Evolutionary conservation across 768 basidiomycete genomes (phyloP), one percentile per base, ranked within the genome.

Genomic region (Trametes sanguinea): DNA sequence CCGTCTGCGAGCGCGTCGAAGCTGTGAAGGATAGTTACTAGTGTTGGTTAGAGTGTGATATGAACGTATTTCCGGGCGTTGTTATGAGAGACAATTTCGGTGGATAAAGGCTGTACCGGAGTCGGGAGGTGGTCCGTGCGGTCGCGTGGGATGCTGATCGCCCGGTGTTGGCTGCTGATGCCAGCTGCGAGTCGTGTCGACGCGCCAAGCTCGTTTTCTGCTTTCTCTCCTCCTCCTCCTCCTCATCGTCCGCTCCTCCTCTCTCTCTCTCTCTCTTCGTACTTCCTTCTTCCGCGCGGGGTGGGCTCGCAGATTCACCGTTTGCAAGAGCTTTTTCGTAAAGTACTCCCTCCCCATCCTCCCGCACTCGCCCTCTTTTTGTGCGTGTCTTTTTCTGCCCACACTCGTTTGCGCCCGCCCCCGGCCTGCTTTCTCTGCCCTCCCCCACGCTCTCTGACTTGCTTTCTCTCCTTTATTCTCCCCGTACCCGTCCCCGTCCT

Each of bases 391-490:
- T 61, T 68, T 67, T 62, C 56, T 62, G 61, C 64, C 65, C 69
- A 72, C 71, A 69, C 66, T 72, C 71, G 50, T 72, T 72, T 68
- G 66, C 71, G 53, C 66, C 33, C 40, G 57, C 65, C 63, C 40
- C 50, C 62, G 55, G 61, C 33, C 59, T 22, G 22, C 22, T 22
- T 22, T 22, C 60, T 65, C 37, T 60, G 59, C 33, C 57, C 29
- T 40, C 37, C 48, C 65, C 75, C 81, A 81, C 81, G 75, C 78
- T 80, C 81, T 78, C 83, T 85, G 80, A 82, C 81, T 74, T 78
- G 77, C 77, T 72, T 76, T 79, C 80, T 63, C 76, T 76, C 62
- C 72, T 67, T 74, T 74, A 69, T 71, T 79, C 77, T 75, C 79
- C 81, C 78, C 81, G 82, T 77, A 76, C 78, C 77, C 39, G 10